Base-by-base conservation (phyloP, 1,284 basidiomycete genomes). In the Volvariella volvacea region DNA sequence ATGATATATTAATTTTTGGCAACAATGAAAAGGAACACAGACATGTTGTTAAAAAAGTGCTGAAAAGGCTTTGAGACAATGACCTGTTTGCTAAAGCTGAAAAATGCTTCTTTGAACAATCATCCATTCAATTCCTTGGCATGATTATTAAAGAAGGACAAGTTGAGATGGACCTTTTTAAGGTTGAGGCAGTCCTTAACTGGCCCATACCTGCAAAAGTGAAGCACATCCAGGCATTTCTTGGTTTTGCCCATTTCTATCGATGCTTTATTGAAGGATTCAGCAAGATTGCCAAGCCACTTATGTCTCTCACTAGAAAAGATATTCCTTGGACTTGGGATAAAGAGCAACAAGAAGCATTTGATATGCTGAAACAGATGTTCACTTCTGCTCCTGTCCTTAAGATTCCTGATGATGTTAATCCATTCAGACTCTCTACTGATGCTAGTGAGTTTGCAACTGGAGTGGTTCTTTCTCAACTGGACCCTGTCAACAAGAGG, bases 211-310 rank as follows among this genome's bases (percentile, higher is more conserved):
- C 48, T 2, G 28, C 33, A 6, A 48, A 46, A n/a, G 37, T 55
- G 1, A 50, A 54, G 40, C 47, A 56, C 10, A 33, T 58, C 9
- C 50, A 54, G 47, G 50, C 46, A 9, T 60, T 60, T 50, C 47
- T 60, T 0, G 54, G 57, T 1, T 59, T 60, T 28, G 40, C 44
- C 8, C 55, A 55, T 42, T 55, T 50, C 47, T 56, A 56, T 42
- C 48, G 64, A 0, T 49, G 55, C 12, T 76, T 75, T 48, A 67
- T 76, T n/a, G 17, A 52, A 14, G 46, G 59, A 2, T 76, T 61
- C 47, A 45, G 55, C 1, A 30, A 55, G 0, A 53, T 51, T 21
- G 57, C 50, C 17, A 41, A 14, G 53, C 57, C 56, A 2, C 42
- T 61, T 0, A 49, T 51, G 17, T 21, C 48, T 1, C 40, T 60